Evolutionary conservation across 306 rosid genomes (phyloP).

Genomic region (Begonia fuchsioides): DNA sequence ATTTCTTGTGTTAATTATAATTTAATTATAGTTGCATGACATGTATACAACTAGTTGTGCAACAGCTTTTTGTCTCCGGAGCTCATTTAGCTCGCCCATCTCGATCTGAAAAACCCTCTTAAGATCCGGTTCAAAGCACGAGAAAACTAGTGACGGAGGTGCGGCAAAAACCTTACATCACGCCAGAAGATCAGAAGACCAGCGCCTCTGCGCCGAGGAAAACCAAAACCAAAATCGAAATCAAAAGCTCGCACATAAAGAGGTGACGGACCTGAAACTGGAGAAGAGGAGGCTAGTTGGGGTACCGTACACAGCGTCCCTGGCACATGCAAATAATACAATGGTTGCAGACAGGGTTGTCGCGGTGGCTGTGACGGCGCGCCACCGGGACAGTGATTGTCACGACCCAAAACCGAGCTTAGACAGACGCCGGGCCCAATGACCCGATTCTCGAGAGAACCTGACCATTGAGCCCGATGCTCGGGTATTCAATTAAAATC

Average conservation of each 20-base stretch:
- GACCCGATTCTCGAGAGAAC: too few relatives aligned
- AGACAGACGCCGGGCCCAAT: too few relatives aligned
- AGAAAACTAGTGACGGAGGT: neutral
- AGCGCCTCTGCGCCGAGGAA: neutral
- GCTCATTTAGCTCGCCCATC: neutral
- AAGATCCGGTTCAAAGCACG: neutral
- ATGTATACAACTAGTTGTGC: neutral
- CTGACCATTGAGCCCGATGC: too few relatives aligned
- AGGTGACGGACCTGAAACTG: slow-evolving; percentile 43
- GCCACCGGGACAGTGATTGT: slow-evolving; percentile 88
- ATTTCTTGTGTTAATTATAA: too few relatives aligned
- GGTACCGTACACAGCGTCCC: slow-evolving; percentile 73
- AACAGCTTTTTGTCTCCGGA: neutral
- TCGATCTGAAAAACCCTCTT: neutral
- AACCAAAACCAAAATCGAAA: too few relatives aligned
- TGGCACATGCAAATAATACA: slow-evolving; percentile 55
- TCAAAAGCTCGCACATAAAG: slow-evolving; percentile 26
- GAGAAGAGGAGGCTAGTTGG: slow-evolving; percentile 59
- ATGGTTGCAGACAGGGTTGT: slow-evolving; percentile 57
- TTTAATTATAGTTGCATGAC: too few relatives aligned
- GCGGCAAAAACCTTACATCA: neutral
- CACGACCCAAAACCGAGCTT: too few relatives aligned
- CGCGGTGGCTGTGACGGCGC: slow-evolving; percentile 83
- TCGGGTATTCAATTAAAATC: too few relatives aligned
- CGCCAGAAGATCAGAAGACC: too few relatives aligned